These are phyloP conservation scores for Triticum monococcum DNA, from an alignment of 176 grass and related monocot genomes.

Conservation along the genomic window DNA sequence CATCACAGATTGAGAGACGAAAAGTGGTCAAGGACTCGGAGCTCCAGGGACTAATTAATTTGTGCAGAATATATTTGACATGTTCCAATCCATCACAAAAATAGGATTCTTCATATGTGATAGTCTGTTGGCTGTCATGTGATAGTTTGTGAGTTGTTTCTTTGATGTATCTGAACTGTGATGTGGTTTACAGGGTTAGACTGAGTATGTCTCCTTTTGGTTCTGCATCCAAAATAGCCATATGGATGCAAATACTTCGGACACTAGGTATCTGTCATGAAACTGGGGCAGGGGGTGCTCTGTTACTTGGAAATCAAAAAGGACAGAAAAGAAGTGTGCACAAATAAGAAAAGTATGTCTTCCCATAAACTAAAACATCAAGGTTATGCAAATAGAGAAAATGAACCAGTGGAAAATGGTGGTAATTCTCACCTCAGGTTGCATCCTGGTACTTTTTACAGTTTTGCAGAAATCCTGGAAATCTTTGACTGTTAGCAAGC, in stretches of 20 bases:
- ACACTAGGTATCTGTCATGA: not conserved
- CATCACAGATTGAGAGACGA: not conserved
- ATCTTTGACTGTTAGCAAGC: conserved; percentile 63
- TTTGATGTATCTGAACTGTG: not conserved
- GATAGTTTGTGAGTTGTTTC: not conserved
- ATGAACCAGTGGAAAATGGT: not conserved
- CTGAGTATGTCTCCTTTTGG: not conserved
- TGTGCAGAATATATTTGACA: not conserved
- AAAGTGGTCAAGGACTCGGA: not conserved
- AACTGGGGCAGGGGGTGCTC: not conserved
- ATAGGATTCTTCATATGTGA: not conserved
- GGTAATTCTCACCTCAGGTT: conserved; percentile 41
- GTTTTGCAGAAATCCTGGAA: conserved; percentile 68
- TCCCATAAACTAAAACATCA: not conserved
- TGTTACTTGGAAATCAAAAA: not conserved
- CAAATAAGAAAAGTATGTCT: not conserved
- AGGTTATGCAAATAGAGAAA: conserved; percentile 4
- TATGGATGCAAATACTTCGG: not conserved
- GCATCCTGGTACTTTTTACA: conserved; percentile 8
- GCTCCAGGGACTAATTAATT: not conserved
- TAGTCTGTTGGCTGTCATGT: not conserved
- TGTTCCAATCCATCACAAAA: not conserved
- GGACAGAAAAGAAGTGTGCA: not conserved
- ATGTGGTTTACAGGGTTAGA: conserved; percentile 6
- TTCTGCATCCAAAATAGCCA: conserved; percentile 8